Evolutionary conservation across 441 rosid genomes (phyloP), one percentile per base, ranked within the genome.

Genomic region (Bruguiera hainesii): DNA sequence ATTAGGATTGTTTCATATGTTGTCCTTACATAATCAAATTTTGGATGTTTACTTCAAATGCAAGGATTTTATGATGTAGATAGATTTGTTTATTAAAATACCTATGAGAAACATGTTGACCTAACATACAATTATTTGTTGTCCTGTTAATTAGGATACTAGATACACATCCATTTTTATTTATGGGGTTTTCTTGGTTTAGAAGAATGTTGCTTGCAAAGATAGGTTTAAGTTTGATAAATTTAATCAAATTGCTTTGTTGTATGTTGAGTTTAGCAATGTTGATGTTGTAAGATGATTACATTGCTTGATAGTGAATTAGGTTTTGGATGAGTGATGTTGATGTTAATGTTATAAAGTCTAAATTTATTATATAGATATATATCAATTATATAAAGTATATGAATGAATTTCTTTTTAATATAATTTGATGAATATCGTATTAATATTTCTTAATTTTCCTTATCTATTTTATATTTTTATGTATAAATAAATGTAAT

Each of bases 51-150:
- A 83, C 65, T 71, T 77, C 6, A 85, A 82, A 73, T 64, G 75
- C 66, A 73, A 63, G 50, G 72, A 39, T 61, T 78, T 52, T 6
- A 59, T 8, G 46, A 72, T 46, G 84, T 76, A 23, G 76, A 73
- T 67, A 82, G 61, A 37, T 33, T 51, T 88, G 74, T 82, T 91
- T 76, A 87, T 86, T 56, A 95, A 88, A 89, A 88, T 92, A 83
- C 75, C 26, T 63, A 63, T 69, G 46, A 78, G 81, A 72, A 81
- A 92, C 64, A 66, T 82, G 55, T 87, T 89, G 60, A 79, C 88
- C 5, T 92, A 87, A 93, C 87, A 85, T 76, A 84, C 85, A 2
- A 48, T 84, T 75, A 85, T 89, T 65, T 81, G 84, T 64, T 88
- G 85, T 9, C 52, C 60, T 42, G 50, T 78, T 11, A 65, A 74